Evolutionary conservation across 345 rosid species (phyloP), one percentile per base, ranked within the genome.

Genomic region (Schrenkiella parvula): DNA sequence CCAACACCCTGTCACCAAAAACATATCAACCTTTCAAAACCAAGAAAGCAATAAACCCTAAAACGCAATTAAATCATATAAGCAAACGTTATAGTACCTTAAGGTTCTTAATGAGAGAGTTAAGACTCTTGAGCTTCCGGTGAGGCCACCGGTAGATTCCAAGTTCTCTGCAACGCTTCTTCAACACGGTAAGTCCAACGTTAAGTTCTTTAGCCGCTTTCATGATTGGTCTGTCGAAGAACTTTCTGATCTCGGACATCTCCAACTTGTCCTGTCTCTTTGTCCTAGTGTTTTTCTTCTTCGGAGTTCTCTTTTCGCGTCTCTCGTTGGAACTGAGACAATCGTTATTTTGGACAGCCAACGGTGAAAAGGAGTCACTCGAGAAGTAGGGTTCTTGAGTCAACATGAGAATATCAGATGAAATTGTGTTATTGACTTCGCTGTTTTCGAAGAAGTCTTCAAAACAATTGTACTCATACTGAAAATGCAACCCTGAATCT

Each of bases 121-220:
- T 79, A 35, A 91, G 80, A 80, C 93, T 87, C 83, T 81, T 87
- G 66, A 91, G 85, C 77, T 88, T 88, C 77, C 89, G 55, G 18
- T 86, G 93, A 28, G 97, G 97, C 93, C 95, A 91, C 44, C 97
- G 59, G 76, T 79, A 80, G 8, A 91, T 79, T n/a, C 83, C 86
- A 1, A 89, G 82, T 60, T 91, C 93, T 29, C 97, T 80, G 78
- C 95, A 91, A 44, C 95, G 82, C 51, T 82, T 89, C 79, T 91
- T 91, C 80, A 91, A 50, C 4, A 84, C 84, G 0, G 97, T 91
- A 6, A 89, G 68, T 1, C 93, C 97, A 1, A 91, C 86, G 2
- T 86, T 86, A 17, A 91, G 75, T 48, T 87, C 91, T 70, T 82
- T 89, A 0, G 97, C 97, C 0, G 97, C 95, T 75, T 52, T 74